A percentile compares a stretch with the other conserved stretches of the same genome.
Conservation (phyloP, 345 rosid species). For the Orychophragmus violaceus region DNA sequence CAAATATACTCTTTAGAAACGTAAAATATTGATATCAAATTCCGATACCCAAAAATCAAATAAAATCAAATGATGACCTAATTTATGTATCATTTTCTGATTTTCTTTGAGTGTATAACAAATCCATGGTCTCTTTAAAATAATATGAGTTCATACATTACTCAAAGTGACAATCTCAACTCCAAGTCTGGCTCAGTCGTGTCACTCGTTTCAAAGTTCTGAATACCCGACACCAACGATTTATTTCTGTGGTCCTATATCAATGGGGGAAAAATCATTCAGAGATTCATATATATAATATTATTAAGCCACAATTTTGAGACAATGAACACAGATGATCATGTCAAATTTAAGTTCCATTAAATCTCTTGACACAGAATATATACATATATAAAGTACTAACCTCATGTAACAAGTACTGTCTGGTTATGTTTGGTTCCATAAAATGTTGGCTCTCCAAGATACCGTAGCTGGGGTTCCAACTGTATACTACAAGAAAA, state of each 20-base stretch:
- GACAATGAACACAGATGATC: background rate
- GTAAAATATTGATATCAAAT: background rate
- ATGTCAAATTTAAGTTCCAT: background rate
- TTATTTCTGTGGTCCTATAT: constrained; percentile 43
- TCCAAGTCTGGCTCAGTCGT: constrained; percentile 82
- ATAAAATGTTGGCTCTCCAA: constrained; percentile 51
- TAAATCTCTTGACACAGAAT: background rate
- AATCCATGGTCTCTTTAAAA: background rate
- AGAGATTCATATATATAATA: background rate
- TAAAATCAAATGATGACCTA: constrained; percentile 14
- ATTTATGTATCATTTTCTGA: background rate
- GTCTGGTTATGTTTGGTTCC: constrained; percentile 59
- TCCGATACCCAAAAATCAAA: constrained; percentile 6
- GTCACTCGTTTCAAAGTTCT: constrained; percentile 63
- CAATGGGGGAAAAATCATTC: background rate
- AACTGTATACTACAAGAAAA: no score
- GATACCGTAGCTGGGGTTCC: constrained; percentile 52
- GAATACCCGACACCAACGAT: constrained; percentile 59
- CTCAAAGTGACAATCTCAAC: constrained; percentile 65
- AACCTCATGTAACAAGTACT: constrained; percentile 64
- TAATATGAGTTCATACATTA: constrained; percentile 2
- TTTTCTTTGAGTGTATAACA: constrained; percentile 5
- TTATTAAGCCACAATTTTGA: background rate
- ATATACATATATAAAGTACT: background rate
- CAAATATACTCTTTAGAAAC: background rate